Conservation (phyloP, 2,329 filamentous ascomycete genomes). For the Ascochyta koolunga region DNA sequence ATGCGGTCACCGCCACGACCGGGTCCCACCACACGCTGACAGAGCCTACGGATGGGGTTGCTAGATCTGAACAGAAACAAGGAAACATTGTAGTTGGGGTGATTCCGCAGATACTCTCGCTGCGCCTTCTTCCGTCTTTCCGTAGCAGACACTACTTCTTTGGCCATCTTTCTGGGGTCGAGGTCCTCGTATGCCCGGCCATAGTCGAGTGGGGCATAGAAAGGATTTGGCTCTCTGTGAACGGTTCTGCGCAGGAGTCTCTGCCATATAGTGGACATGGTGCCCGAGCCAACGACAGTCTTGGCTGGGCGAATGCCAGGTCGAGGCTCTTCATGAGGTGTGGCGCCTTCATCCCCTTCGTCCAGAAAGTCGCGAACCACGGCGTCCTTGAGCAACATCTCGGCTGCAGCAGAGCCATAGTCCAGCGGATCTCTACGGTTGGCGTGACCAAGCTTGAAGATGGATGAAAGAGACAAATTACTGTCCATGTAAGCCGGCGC, state of each 20-base stretch:
- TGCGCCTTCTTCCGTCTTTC: conserved; percentile 86
- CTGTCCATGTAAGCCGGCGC: conserved; percentile 31
- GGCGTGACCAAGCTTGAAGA: conserved; percentile 67
- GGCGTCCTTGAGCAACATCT: conserved; percentile 95
- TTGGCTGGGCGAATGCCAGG: conserved; percentile 47
- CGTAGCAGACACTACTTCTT: conserved; percentile 83
- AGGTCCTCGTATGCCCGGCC: conserved; percentile 75
- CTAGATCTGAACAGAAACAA: conserved; percentile 83
- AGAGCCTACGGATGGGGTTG: conserved; percentile 79
- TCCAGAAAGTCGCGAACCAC: conserved; percentile 95
- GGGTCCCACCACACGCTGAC: conserved; percentile 88
- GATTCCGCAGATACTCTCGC: conserved; percentile 82
- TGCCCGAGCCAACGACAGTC: conserved; percentile 61
- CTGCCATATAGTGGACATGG: conserved; percentile 67
- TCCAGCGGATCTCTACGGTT: conserved; percentile 81
- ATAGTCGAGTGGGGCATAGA: conserved; percentile 82
- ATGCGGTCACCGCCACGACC: conserved; percentile 85
- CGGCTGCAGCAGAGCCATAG: conserved; percentile 88
- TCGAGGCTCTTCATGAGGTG: conserved; percentile 36
- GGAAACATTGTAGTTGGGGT: conserved; percentile 92
- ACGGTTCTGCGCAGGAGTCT: conserved; percentile 63
- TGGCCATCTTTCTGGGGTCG: conserved; percentile 86
- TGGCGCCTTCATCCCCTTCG: conserved; percentile 59
- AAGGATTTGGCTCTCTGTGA: conserved; percentile 85
- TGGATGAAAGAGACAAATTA: conserved; percentile 74